A percentile compares a stretch with the other conserved stretches of the same genome.
Conservation (phyloP, 805 yeast species). For the Cyberlindnera mississippiensis region DNA sequence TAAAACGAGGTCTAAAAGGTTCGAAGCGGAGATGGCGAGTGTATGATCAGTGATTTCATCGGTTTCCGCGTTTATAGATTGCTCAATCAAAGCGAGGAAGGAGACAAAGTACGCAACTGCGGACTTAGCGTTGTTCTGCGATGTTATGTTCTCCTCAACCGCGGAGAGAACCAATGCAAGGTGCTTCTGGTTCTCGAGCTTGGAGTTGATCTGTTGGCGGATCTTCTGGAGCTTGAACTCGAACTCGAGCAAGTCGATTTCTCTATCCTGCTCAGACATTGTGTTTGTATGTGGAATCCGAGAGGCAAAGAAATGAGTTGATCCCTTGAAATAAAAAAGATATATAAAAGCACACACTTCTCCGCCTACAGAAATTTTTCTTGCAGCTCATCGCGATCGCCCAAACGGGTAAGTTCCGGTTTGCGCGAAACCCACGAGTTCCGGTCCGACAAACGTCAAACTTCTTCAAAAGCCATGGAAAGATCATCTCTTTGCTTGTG, state of each 20-base stretch:
- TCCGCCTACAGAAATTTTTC: constrained; percentile 3
- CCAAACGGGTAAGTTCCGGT: constrained; percentile 4
- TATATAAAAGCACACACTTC: background rate
- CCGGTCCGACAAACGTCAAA: constrained; percentile 6
- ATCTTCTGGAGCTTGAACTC: constrained; percentile 64
- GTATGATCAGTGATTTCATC: constrained; percentile 52
- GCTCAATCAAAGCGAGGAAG: constrained; percentile 75
- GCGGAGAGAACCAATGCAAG: constrained; percentile 80
- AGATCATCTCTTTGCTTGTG: too few species aligned
- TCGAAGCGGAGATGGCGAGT: constrained; percentile 72
- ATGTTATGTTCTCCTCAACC: constrained; percentile 78
- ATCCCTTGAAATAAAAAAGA: too few species aligned
- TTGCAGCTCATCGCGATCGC: constrained; percentile 6
- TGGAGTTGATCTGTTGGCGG: constrained; percentile 70
- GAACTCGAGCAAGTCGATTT: constrained; percentile 30
- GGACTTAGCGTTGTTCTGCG: constrained; percentile 39
- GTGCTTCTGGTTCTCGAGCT: constrained; percentile 81
- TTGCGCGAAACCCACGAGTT: background rate
- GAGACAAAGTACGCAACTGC: constrained; percentile 86
- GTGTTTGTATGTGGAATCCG: background rate
- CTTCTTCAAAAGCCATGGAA: too few species aligned
- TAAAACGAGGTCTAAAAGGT: constrained; percentile 74
- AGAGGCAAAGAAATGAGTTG: background rate
- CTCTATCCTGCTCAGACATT: constrained; percentile 17
- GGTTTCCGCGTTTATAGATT: constrained; percentile 47